Evolutionary conservation across 2,329 filamentous ascomycete genomes (phyloP).

Genomic region (Verruconis gallopava): DNA sequence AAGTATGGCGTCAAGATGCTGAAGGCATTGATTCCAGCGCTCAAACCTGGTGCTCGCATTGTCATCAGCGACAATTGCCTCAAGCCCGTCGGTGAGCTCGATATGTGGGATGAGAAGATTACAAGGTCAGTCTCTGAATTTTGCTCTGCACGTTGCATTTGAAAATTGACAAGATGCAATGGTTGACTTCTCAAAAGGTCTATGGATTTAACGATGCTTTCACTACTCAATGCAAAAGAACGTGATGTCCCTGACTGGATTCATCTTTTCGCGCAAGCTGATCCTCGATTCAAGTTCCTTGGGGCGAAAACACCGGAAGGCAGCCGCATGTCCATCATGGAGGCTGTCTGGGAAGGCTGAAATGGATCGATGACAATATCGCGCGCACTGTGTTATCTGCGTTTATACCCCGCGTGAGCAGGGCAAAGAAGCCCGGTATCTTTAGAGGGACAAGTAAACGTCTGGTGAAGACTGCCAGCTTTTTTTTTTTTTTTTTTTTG

Average conservation of each 20-base stretch:
- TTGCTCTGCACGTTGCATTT: not conserved
- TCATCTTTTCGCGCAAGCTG: constrained; percentile 2
- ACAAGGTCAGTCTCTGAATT: constrained; percentile 6
- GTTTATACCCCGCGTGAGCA: no score
- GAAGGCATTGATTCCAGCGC: constrained; percentile 16
- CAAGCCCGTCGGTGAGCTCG: not conserved
- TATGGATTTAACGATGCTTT: constrained; percentile 10
- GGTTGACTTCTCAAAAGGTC: not conserved
- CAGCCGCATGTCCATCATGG: constrained; percentile 8
- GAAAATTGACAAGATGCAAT: no score
- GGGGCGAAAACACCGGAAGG: constrained; percentile 3
- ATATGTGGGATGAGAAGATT: constrained; percentile 10
- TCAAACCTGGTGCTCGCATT: constrained; percentile 19
- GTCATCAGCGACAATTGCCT: constrained; percentile 18
- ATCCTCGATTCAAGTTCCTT: constrained; percentile 8
- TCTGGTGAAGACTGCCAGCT: no score
- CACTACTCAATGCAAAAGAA: constrained; percentile 9
- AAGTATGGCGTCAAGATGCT: constrained; percentile 20
- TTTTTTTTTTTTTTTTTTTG: no score
- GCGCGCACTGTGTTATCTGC: no score
- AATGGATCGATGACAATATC: not conserved
- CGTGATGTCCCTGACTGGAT: constrained; percentile 8
- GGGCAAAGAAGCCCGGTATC: no score
- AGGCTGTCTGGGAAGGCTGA: constrained; percentile 7
- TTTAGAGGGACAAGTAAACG: no score